These are phyloP conservation scores for Agrocybe praecox DNA, from an alignment of 768 basidiomycete species.

Conservation along the genomic window DNA sequence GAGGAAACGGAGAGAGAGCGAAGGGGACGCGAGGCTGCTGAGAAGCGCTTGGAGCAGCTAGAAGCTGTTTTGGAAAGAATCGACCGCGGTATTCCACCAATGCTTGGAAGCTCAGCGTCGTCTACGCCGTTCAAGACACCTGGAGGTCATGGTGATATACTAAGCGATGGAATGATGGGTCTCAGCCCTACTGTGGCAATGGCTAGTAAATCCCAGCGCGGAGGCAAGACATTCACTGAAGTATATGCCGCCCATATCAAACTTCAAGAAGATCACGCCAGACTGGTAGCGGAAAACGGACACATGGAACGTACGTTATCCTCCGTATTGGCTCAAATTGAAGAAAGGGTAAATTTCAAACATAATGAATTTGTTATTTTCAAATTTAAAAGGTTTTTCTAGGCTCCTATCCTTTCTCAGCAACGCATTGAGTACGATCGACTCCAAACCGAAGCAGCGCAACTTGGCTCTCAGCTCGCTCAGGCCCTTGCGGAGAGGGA, in stretches of 20 bases:
- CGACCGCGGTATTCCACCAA: conserved; percentile 71
- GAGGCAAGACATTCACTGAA: conserved; percentile 90
- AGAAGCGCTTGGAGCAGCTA: conserved; percentile 71
- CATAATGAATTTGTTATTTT: neutral
- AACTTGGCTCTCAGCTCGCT: conserved; percentile 80
- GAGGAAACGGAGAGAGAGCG: conserved; percentile 77
- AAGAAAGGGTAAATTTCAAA: conserved; percentile 70
- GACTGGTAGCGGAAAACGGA: conserved; percentile 80
- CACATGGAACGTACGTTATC: conserved; percentile 83
- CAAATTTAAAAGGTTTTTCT: conserved; percentile 1
- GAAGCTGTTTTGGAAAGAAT: conserved; percentile 73
- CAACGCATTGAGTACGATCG: conserved; percentile 91
- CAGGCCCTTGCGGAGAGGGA: conserved; percentile 80
- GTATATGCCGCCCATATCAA: conserved; percentile 90
- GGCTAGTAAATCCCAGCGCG: conserved; percentile 78
- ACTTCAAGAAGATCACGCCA: conserved; percentile 79
- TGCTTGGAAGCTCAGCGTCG: conserved; percentile 49
- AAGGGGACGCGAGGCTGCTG: conserved; percentile 66
- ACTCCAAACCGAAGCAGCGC: conserved; percentile 74
- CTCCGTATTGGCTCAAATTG: conserved; percentile 84
- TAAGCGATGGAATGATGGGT: conserved; percentile 60
- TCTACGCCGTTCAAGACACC: conserved; percentile 50
- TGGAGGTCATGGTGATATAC: conserved; percentile 36
- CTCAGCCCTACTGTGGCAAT: conserved; percentile 89
- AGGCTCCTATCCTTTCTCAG: conserved; percentile 91